phyloP scores from a whole-genome alignment of 805 yeast species.

The Suhomyces pyralidae region DNA sequence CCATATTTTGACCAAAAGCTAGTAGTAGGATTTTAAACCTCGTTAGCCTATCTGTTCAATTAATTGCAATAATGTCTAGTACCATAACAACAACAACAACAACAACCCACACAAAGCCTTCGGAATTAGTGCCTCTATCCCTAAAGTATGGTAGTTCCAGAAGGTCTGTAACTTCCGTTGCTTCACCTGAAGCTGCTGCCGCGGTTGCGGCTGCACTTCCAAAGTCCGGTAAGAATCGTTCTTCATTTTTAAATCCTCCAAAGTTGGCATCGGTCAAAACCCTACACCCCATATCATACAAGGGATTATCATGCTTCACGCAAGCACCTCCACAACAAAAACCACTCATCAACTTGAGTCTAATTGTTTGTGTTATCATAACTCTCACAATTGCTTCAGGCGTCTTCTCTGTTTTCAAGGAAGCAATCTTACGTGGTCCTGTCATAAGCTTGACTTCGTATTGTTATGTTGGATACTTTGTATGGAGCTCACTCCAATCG shows the following conservation, averaged over 20 bases:
- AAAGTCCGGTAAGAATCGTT: not conserved
- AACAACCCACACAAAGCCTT: not conserved
- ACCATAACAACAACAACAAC: not conserved
- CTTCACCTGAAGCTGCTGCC: not conserved
- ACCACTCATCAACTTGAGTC: not conserved
- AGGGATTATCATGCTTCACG: not conserved
- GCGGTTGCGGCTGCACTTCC: conserved; percentile 2
- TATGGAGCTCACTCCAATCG: conserved; percentile 35
- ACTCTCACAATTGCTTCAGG: conserved; percentile 30
- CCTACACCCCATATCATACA: not conserved
- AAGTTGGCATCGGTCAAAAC: not conserved
- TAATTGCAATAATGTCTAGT: not conserved
- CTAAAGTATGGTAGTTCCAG: not conserved
- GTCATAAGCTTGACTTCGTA: conserved; percentile 18
- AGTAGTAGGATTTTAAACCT: not conserved
- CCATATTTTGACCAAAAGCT: not conserved
- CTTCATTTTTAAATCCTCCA: not conserved
- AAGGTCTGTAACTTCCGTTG: not conserved
- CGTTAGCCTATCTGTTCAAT: not conserved
- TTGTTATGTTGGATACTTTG: conserved; percentile 25
- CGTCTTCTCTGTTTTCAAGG: conserved; percentile 27
- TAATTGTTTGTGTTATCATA: not conserved
- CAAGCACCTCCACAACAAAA: not conserved
- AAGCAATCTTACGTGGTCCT: conserved; percentile 31
- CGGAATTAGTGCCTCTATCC: not conserved